Base-by-base conservation (phyloP, 768 basidiomycete genomes). In the Suillus paluster region DNA sequence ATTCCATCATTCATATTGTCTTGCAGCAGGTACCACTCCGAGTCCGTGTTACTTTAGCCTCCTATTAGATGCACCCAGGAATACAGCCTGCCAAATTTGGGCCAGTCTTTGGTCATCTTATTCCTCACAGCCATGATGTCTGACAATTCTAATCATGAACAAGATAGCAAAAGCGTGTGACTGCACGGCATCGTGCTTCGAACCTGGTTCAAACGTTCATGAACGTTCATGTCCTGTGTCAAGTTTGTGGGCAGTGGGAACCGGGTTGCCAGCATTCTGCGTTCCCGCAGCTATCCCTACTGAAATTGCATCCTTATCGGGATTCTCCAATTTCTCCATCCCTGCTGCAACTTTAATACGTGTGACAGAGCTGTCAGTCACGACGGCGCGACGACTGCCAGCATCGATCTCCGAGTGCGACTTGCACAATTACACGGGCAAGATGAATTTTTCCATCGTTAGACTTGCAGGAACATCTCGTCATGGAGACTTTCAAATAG, bases 1-100 rank as follows among this genome's bases (percentile, higher is more conserved):
- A 46, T 41, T 45, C 60, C 61, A 42, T 65, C 11, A 21, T 67
- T 15, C 68, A 69, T 21, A 11, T 65, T 19, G 17, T 23, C 17
- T 65, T 65, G 36, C 17, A 54, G 25, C 52, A 63, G 11, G 12
- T 41, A n/a, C 48, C 5, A 54, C 17, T 60, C 21, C 30, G 30
- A 30, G 30, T 30, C 30, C 30, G 30, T 30, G 30, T 30, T 30
- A 30, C 30, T 30, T 30, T n/a, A n/a, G n/a, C n/a, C n/a, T n/a
- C n/a, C n/a, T n/a, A n/a, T n/a, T 30, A 30, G 30, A 30, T 6
- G 30, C 30, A 30, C 6, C 30, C 30, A 30, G 30, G 30, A 30
- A 30, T 30, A 6, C 30, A 6, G 30, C 30, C n/a, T 30, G 30
- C 30, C 30, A 30, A 30, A n/a, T n/a, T n/a, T n/a, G n/a, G n/a